Evolutionary conservation across 176 grass and related monocot species (phyloP).

Genomic region (Aegilops speltoides): DNA sequence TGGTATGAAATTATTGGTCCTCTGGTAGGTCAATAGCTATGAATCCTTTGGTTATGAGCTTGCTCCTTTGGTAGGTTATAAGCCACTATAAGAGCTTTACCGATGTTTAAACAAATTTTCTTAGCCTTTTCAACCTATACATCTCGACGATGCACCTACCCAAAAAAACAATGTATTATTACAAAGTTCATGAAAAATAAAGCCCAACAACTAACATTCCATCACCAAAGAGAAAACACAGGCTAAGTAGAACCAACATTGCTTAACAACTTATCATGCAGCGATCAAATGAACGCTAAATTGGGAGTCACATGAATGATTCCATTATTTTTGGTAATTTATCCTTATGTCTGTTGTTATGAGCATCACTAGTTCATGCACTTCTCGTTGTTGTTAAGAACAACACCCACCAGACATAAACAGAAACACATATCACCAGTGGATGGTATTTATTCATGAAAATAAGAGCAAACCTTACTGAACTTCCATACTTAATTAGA

Average conservation of each 20-base stretch:
- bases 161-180: neutral
- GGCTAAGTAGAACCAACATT: neutral
- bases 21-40: neutral
- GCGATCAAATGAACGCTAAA: neutral
- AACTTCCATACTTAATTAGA: neutral
- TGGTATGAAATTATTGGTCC: neutral
- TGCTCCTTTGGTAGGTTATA: neutral
- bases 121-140: neutral
- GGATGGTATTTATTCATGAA: neutral
- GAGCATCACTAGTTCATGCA: neutral
- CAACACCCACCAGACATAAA: neutral
- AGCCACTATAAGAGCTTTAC: neutral
- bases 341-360: no score
- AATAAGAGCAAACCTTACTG: no score
- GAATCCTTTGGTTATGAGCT: neutral
- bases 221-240: neutral
- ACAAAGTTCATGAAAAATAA: no score
- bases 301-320: neutral
- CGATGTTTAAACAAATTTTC: neutral
- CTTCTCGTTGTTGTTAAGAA: neutral
- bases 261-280: neutral
- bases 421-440: neutral
- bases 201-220: neutral
- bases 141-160: neutral
- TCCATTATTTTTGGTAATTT: neutral